Evolutionary conservation across 345 rosid species (phyloP), one percentile per base, ranked within the genome.

Genomic region (Ailanthus altissimus): DNA sequence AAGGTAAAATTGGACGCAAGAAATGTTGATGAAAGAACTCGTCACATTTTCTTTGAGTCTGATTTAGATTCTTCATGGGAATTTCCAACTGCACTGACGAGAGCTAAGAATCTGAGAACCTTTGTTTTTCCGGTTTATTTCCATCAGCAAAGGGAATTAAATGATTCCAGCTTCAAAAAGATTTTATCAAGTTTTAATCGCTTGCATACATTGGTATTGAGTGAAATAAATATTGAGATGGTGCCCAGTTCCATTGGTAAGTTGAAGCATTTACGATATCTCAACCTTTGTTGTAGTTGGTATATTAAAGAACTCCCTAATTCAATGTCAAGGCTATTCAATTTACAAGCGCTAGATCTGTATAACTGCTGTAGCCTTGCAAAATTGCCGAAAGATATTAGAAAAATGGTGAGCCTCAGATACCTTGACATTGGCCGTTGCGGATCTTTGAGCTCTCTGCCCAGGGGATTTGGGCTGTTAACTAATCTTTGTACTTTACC

Each of bases 301-400:
- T 42, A n/a, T n/a, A n/a, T 81, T n/a, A 26, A 20, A 51, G 25
- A 32, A 10, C 84, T 77, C 26, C 72, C 84, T 3, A 18, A 63
- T 45, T 77, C 75, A 0, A 21, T 77, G 2, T 45, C 64, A 18
- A 54, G 14, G 14, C 59, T 81, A 9, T 14, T 16, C 9, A 75
- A 80, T 53, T 70, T 80, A 70, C 66, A 75, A 45, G 36, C 40
- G 23, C 59, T 74, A 28, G 67, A 72, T 25, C 66, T 78, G n/a
- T 72, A 58, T 20, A 32, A 25, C 32, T n/a, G n/a, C n/a, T 78
- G 81, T 58, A 20, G 20, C 28, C 75, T 78, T 43, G 28, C 0
- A 26, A 60, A 73, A 59, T 58, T 73, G 66, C 77, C 73, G 2
- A 54, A 36, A 13, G 73, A 32, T 25, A 65, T 73, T 4, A 18